phyloP scores from a whole-genome alignment of 352 stramenopile genomes.

The Globisporangium sylvaticum region DNA sequence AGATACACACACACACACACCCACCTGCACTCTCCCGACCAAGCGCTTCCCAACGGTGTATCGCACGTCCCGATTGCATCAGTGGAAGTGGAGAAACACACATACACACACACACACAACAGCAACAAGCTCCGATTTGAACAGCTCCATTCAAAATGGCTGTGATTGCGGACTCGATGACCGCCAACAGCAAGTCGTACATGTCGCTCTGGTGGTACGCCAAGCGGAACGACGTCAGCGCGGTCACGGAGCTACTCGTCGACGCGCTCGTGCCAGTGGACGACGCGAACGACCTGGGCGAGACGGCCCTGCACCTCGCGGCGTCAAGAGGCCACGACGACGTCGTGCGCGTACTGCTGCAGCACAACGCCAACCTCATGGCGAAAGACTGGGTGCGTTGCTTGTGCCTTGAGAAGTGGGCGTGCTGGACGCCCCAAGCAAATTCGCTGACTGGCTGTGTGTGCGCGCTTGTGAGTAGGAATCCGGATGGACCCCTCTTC shows the following conservation, averaged over 20 bases:
- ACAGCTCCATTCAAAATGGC: background rate
- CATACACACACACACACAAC: background rate
- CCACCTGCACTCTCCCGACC: background rate
- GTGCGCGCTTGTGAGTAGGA: constrained; percentile 36
- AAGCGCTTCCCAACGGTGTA: constrained; percentile 3
- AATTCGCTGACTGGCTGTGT: constrained; percentile 9
- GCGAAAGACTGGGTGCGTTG: constrained; percentile 56
- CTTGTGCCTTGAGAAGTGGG: background rate
- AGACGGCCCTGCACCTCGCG: constrained; percentile 75
- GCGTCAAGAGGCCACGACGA: constrained; percentile 49
- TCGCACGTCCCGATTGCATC: background rate
- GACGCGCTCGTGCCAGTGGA: constrained; percentile 38
- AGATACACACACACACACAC: background rate
- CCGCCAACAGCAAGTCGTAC: background rate
- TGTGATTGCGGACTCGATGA: constrained; percentile 1
- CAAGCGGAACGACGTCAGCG: background rate
- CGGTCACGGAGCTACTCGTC: constrained; percentile 18
- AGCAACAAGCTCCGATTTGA: background rate
- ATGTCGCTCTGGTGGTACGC: constrained; percentile 7
- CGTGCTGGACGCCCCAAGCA: background rate
- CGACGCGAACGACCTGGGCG: constrained; percentile 60
- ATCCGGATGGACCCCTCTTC: constrained; percentile 77
- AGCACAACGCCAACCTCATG: constrained; percentile 45
- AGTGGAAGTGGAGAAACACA: constrained; percentile 5
- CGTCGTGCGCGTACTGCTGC: constrained; percentile 50